Base-by-base conservation (phyloP, 192 early-diverging fungal genomes). In the Entomortierella beljakovae region DNA sequence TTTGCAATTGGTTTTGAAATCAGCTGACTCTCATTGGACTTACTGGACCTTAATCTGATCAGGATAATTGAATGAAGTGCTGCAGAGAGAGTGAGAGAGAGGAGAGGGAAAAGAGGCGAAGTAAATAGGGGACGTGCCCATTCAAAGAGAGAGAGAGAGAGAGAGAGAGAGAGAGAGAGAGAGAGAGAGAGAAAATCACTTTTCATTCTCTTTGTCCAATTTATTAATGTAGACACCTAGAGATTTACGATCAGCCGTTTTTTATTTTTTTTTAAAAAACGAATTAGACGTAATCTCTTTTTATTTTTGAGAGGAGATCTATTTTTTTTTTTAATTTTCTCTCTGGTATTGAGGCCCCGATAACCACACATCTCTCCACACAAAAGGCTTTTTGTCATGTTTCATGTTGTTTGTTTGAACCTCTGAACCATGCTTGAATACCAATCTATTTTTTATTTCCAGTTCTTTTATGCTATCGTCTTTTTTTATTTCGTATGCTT, bases 31-130 rank as follows among this genome's bases (percentile, higher is more conserved):
- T n/a, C 40, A 26, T 68, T 68, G 66, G 66, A 68, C 66, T 57
- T 15, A 68, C 40, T 68, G 66, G 66, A 68, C 31, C 46, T 68
- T n/a, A 2, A 11, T n/a, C 58, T 46, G 68, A 70, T 61, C 68
- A 70, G 68, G 59, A 57, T 7, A 43, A 3, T 37, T 52, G 49
- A 42, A 38, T n/a, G 57, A 57, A 67, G 57, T 55, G 52, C 42
- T 32, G 37, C n/a, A n/a, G n/a, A n/a, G n/a, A n/a, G n/a, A n/a
- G n/a, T n/a, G n/a, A n/a, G n/a, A 60, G 13, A 49, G 22, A 70
- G 48, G 22, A 61, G 42, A 38, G 26, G 61, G 48, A 61, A 58
- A 60, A 49, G 68, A 46, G 57, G 59, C 50, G 31, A 70, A 61
- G 59, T 33, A 61, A 61, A 70, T 58, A 43, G 50, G 56, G 68